Evolutionary conservation across 2,329 filamentous ascomycete genomes (phyloP).

Genomic region (Hypomyces rosellus): DNA sequence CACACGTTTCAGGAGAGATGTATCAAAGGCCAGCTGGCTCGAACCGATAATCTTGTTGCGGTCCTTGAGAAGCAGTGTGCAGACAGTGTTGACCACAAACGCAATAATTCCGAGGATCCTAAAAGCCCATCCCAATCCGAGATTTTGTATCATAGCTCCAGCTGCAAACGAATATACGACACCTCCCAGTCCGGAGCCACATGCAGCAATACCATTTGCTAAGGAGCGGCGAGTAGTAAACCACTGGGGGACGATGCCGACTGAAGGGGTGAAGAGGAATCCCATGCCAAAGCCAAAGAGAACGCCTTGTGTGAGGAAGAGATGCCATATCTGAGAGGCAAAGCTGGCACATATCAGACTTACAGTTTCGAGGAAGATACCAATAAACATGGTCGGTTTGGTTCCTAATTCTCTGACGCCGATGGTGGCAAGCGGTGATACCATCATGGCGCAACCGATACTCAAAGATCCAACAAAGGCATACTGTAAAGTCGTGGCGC

Average conservation of each 20-base stretch:
- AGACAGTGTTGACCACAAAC: slow-evolving; percentile 57
- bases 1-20: slow-evolving; percentile 50
- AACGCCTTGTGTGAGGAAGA: slow-evolving; percentile 68
- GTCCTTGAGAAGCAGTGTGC: slow-evolving; percentile 59
- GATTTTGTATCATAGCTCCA: slow-evolving; percentile 59
- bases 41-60: slow-evolving; percentile 65
- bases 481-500: slow-evolving; percentile 59
- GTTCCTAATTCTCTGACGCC: slow-evolving; percentile 58
- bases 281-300: slow-evolving; percentile 76
- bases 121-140: slow-evolving; percentile 62
- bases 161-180: slow-evolving; percentile 61
- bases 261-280: slow-evolving; percentile 64
- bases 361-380: slow-evolving; percentile 55
- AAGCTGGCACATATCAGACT: slow-evolving; percentile 68
- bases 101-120: slow-evolving; percentile 58
- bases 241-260: slow-evolving; percentile 67
- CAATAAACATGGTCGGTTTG: slow-evolving; percentile 55
- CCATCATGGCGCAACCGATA: slow-evolving; percentile 47
- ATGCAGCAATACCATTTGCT: slow-evolving; percentile 61
- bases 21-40: slow-evolving; percentile 61
- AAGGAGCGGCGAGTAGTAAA: slow-evolving; percentile 62
- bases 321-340: slow-evolving; percentile 62
- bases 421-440: slow-evolving; percentile 62
- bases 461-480: slow-evolving; percentile 62
- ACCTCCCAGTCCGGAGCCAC: slow-evolving; percentile 71